A percentile compares a stretch with the other conserved stretches of the same genome.
phyloP scores from a whole-genome alignment of 2,329 filamentous ascomycete species.

The Xylaria sp. region DNA sequence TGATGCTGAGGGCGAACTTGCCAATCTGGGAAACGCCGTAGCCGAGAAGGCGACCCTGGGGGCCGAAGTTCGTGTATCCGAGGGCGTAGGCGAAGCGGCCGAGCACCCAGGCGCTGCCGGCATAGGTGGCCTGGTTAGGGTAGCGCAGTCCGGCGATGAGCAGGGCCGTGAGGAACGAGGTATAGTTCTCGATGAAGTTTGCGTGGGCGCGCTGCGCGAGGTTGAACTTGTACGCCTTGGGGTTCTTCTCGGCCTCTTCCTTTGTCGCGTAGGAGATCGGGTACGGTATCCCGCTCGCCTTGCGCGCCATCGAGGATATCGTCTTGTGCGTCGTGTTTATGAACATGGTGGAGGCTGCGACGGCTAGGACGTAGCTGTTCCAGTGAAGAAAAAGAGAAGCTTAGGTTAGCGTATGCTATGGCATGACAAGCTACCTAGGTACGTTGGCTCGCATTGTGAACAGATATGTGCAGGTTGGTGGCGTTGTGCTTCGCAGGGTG shows the following conservation, averaged over 20 bases:
- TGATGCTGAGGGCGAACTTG: slow-evolving; percentile 55
- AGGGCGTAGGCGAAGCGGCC: slow-evolving; percentile 64
- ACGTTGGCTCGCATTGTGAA: too few relatives aligned
- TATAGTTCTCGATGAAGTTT: slow-evolving; percentile 72
- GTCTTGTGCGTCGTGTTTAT: slow-evolving; percentile 65
- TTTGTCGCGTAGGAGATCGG: slow-evolving; percentile 67
- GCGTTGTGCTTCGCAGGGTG: neutral
- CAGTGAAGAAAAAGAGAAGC: too few relatives aligned
- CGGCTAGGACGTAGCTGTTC: slow-evolving; percentile 69
- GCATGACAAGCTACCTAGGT: too few relatives aligned
- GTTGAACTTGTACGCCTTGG: slow-evolving; percentile 69
- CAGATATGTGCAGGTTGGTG: neutral
- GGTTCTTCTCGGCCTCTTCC: slow-evolving; percentile 65
- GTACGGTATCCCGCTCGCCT: slow-evolving; percentile 64
- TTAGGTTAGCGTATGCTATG: neutral
- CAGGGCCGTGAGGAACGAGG: slow-evolving; percentile 63
- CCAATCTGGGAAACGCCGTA: slow-evolving; percentile 50
- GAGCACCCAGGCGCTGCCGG: slow-evolving; percentile 65
- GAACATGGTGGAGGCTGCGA: slow-evolving; percentile 67
- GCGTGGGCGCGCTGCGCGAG: slow-evolving; percentile 62
- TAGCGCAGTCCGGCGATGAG: slow-evolving; percentile 67
- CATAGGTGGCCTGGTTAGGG: slow-evolving; percentile 60
- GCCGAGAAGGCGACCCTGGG: slow-evolving; percentile 58
- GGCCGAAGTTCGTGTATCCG: slow-evolving; percentile 64
- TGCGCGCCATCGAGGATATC: slow-evolving; percentile 62